Base-by-base conservation (phyloP, 106 monocot genomes). In the Xerophyta viscosa region DNA sequence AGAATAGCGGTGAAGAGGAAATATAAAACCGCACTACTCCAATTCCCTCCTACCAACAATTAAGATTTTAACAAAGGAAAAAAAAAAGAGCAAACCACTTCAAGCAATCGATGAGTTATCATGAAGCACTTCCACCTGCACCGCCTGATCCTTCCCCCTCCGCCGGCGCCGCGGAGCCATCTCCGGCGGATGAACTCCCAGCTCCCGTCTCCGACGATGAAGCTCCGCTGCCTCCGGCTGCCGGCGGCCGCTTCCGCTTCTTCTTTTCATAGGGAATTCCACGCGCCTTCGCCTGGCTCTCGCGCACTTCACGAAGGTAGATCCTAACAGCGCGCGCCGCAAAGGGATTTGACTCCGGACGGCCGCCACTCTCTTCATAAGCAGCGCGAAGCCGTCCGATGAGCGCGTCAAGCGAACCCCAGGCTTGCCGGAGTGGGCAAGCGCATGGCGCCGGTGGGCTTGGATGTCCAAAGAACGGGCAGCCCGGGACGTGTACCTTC, bases 251-350 rank as follows among this genome's bases (percentile, higher is more conserved):
- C 65, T 65, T 65, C 14, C 65, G 17, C 54, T 65, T 65, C 65
- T 65, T 65, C 65, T 65, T 65, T 29, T 54, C 65, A 21, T 65
- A 65, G 24, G 65, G 54, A 14, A 65, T 54, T 0, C 65, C 65
- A 3, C 65, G 24, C 18, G 54, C 65, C 53, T 65, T 54, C 25
- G 65, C 65, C 29, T 65, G 65, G 20, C 37, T 37, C 24, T 65
- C 65, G 2, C 65, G 50, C 3, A 65, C 54, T 28, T 65, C 65
- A 15, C 65, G 37, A 5, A 65, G 36, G 44, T 55, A 65, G 18
- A 65, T 53, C 11, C 65, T 6, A 19, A 65, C 65, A 0, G 65
- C 65, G 12, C 65, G 52, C 6, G 65, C 65, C 19, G 58, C 58
- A 21, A 58, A 58, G 43, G 58, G 58, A 17, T 58, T 58, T 8